Evolutionary conservation across 495 filamentous ascomycete genomes (phyloP).

Genomic region (Umbilicaria muhlenbergii): DNA sequence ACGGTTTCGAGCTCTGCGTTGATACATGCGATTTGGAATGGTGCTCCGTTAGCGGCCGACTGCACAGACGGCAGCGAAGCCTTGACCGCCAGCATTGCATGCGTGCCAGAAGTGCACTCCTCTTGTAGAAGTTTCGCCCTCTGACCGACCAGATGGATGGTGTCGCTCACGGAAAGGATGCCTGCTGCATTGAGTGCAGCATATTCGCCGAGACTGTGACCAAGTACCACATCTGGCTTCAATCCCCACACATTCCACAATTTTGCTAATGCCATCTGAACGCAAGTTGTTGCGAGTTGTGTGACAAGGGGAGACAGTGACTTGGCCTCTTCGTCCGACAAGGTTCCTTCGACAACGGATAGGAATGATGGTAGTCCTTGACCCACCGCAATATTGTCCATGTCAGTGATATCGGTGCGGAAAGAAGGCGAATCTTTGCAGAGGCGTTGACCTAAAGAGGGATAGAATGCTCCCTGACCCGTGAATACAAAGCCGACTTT

Average conservation of each 20-base stretch:
- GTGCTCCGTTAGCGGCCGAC: conserved; percentile 8
- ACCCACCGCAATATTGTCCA: conserved; percentile 37
- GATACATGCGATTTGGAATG: conserved; percentile 34
- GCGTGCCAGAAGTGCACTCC: conserved; percentile 52
- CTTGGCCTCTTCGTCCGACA: conserved; percentile 35
- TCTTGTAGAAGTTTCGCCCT: conserved; percentile 59
- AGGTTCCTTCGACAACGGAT: conserved; percentile 38
- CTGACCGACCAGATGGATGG: conserved; percentile 61
- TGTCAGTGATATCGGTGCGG: conserved; percentile 32
- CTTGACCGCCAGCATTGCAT: conserved; percentile 38
- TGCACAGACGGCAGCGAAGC: conserved; percentile 14
- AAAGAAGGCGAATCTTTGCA: conserved; percentile 15
- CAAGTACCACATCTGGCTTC: conserved; percentile 57
- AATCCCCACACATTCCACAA: conserved; percentile 69
- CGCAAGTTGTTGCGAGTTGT: conserved; percentile 58
- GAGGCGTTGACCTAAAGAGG: conserved; percentile 12
- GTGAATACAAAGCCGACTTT: conserved; percentile 51
- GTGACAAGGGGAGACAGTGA: conserved; percentile 42
- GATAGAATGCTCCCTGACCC: conserved; percentile 52
- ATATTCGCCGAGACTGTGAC: conserved; percentile 79
- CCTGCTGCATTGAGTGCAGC: conserved; percentile 68
- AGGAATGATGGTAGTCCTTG: conserved; percentile 57
- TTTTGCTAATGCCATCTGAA: conserved; percentile 70
- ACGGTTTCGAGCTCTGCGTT: conserved; percentile 35
- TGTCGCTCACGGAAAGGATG: conserved; percentile 61